Conservation (phyloP, 805 yeast genomes). For the Wickerhamiella kurtzmanii region DNA sequence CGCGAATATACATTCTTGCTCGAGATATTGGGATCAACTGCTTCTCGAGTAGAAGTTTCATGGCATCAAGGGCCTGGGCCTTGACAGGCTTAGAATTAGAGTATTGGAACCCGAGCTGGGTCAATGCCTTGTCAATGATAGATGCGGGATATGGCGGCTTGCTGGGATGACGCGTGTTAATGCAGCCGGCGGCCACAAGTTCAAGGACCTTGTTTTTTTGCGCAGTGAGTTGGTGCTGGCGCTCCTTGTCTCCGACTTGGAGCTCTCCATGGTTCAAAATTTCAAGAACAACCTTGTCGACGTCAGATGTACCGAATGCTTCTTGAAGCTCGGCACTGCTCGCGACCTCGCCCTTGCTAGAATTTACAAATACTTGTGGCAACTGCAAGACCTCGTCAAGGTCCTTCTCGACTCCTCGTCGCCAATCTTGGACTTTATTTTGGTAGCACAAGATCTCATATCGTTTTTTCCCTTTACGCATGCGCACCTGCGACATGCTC, state of each 20-base stretch:
- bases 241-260: slow-evolving; percentile 85
- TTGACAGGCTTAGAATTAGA: slow-evolving; percentile 57
- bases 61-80: slow-evolving; percentile 83
- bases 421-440: slow-evolving; percentile 92
- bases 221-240: slow-evolving; percentile 60
- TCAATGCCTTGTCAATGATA: slow-evolving; percentile 78
- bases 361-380: slow-evolving; percentile 86
- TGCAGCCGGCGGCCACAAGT: slow-evolving; percentile 76
- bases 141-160: slow-evolving; percentile 89
- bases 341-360: slow-evolving; percentile 89
- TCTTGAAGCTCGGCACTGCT: slow-evolving; percentile 66
- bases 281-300: slow-evolving; percentile 61
- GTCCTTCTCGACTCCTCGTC: slow-evolving; percentile 79
- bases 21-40: slow-evolving; percentile 89
- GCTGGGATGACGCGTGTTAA: slow-evolving; percentile 57
- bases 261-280: slow-evolving; percentile 86
- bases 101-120: slow-evolving; percentile 58
- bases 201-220: slow-evolving; percentile 71
- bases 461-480: slow-evolving; percentile 78
- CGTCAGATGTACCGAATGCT: slow-evolving; percentile 63
- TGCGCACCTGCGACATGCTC: slow-evolving; percentile 82
- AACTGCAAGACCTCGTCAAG: slow-evolving; percentile 91
- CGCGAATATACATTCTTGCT: slow-evolving; percentile 79
- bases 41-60: slow-evolving; percentile 55
- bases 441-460: slow-evolving; percentile 95